These are phyloP conservation scores for Imleria badia DNA, from an alignment of 768 basidiomycete species.

Conservation along the genomic window DNA sequence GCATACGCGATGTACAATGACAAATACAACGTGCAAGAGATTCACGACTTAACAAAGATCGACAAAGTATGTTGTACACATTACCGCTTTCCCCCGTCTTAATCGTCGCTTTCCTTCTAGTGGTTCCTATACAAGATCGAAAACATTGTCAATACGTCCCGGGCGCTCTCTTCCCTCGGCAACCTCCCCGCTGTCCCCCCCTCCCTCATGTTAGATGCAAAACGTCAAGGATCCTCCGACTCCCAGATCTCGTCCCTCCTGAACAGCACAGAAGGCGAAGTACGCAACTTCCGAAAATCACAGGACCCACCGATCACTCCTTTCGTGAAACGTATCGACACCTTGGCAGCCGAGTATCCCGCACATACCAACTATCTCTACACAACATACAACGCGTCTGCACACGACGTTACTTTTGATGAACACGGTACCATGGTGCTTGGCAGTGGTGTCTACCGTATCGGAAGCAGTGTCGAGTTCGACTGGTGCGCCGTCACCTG, in stretches of 20 bases:
- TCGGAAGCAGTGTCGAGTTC: slow-evolving; percentile 98
- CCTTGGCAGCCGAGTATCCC: slow-evolving; percentile 97
- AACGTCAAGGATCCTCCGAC: slow-evolving; percentile 95
- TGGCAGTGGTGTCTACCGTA: slow-evolving; percentile 96
- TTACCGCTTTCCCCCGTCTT: not conserved
- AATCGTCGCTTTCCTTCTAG: slow-evolving; percentile 36
- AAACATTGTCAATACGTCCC: slow-evolving; percentile 92
- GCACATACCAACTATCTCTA: slow-evolving; percentile 99
- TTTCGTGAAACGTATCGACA: slow-evolving; percentile 99
- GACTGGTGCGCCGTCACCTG: slow-evolving; percentile 99
- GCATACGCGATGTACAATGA: slow-evolving; percentile 97
- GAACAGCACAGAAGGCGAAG: slow-evolving; percentile 66
- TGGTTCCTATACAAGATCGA: slow-evolving; percentile 99
- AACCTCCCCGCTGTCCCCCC: slow-evolving; percentile 68
- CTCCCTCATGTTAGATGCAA: slow-evolving; percentile 82
- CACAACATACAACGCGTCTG: slow-evolving; percentile 96
- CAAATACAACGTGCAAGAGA: slow-evolving; percentile 82
- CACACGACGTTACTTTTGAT: slow-evolving; percentile 93
- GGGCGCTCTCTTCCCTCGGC: slow-evolving; percentile 65
- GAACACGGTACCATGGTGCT: slow-evolving; percentile 99
- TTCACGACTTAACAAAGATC: slow-evolving; percentile 96
- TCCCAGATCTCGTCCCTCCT: slow-evolving; percentile 85
- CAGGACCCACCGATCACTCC: slow-evolving; percentile 74
- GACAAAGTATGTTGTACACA: slow-evolving; percentile 64
- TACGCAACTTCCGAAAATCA: slow-evolving; percentile 85